Evolutionary conservation across 2,329 filamentous ascomycete genomes (phyloP), one percentile per base, ranked within the genome.

Genomic region (Tympanopsis confertula): DNA sequence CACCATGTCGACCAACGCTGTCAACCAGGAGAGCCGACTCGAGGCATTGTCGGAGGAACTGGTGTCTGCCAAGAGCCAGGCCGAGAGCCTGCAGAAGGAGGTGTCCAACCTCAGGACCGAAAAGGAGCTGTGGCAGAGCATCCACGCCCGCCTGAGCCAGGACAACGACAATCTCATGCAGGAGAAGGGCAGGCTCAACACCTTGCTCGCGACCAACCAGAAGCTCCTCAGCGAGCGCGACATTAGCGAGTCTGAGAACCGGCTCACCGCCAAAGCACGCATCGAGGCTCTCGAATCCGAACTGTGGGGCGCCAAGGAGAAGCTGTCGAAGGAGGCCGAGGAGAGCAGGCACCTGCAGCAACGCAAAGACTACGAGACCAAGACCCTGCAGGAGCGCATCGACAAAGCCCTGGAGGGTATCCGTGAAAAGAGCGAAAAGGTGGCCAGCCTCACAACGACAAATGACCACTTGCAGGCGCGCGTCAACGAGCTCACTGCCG

Each of bases 11-110:
- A 87, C 95, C 52, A 80, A 78, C 38, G 79, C 86, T 5, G 88
- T 86, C 4, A 91, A 86, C 57, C 86, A 94, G 53, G 91, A 98
- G 49, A 69, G 94, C 33, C 80, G 79, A 32, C 91, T 83, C 2
- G 87, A 95, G 50, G 87, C 94, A 58, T 82, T 89, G 19, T 86
- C 86, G 0, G 89, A 96, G 57, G 89, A 98, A 49, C 71, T 96
- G 4, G 78, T 96, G 7, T 89, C 95, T 55, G 79, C 83, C 4
- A 82, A 80, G 54, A 82, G 82, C 22, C 63, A 89, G 38, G 67
- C 84, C 3, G 89, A 98, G 52, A 88, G 86, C 51, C 74, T 95
- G 58, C 82, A 87, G 37, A 87, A 86, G 45, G 91, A 98, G 55
- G 86, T 80, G 38, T 81, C 87, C 13, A 95, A 96, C 51, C 72